Base-by-base conservation (phyloP, 192 early-diverging fungal genomes). In the Podila verticillata region DNA sequence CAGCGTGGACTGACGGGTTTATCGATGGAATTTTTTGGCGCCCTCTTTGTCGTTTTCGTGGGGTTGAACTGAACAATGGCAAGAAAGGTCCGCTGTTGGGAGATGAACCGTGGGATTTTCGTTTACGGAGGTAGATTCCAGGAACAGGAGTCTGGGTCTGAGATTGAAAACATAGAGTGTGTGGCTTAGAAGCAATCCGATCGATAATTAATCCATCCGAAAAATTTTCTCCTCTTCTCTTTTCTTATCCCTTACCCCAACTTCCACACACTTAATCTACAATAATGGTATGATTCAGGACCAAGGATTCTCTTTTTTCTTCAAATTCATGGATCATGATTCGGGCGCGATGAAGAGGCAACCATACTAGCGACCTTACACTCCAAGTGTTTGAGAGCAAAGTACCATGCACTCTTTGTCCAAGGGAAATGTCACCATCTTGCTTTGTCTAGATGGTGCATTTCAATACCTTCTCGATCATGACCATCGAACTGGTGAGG, bases 241-340 rank as follows among this genome's bases (percentile, higher is more conserved):
- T 54, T 26, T 54, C 24, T 54, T 54, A 3, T 54, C 24, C 3
- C 24, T 26, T 17, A n/a, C 1, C 48, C 19, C 49, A 22, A 54
- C 51, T 10, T 54, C 22, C 51, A 54, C 51, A 54, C 51, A 7
- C 51, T 44, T 0, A 44, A 54, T 24, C 24, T 54, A 54, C 17
- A 54, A 54, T n/a, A 54, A 54, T 54, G 51, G 51, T 54, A 54
- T 54, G 51, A 54, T 54, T 54, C 51, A 54, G 51, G 51, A 54
- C 22, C 24, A n/a, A 54, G 24, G 20, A 26, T 26, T 24, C 7
- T 26, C 17, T 54, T 24, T 20, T 22, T 51, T 22, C 8, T 22
- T 24, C 17, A 24, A 0, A 24, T 54, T n/a, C n/a, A 54, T 54
- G n/a, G 24, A 54, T n/a, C 51, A 54, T 54, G 51, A 54, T 54